A percentile compares a stretch with the other conserved stretches of the same genome.
Evolutionary conservation across 306 rosid genomes (phyloP).

Genomic region (Nissolia schottii): DNA sequence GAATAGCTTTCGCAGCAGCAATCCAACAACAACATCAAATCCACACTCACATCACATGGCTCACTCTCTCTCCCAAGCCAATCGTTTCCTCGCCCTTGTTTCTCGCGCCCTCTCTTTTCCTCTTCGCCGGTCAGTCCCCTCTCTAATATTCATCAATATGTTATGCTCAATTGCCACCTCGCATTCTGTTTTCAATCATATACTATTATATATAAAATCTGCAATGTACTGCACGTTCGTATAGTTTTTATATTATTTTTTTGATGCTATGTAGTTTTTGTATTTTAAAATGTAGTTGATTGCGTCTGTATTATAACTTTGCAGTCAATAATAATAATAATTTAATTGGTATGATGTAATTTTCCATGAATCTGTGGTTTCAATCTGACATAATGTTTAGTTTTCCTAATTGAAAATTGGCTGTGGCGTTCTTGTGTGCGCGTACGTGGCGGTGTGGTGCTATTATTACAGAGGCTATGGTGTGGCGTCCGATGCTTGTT

Average conservation of each 20-base stretch:
- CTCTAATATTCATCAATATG: not conserved
- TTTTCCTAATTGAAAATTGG: too few relatives aligned
- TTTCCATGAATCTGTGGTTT: too few relatives aligned
- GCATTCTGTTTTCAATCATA: not conserved
- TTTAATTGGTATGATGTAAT: too few relatives aligned
- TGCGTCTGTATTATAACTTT: too few relatives aligned
- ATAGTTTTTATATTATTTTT: not conserved
- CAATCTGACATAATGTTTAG: too few relatives aligned
- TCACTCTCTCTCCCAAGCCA: slow-evolving; percentile 1
- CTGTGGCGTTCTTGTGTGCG: too few relatives aligned
- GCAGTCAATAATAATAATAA: too few relatives aligned
- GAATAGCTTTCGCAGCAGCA: slow-evolving; percentile 15
- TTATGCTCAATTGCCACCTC: not conserved
- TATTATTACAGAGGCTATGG: slow-evolving; percentile 30
- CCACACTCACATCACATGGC: not conserved
- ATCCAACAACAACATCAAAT: not conserved
- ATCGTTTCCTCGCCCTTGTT: not conserved
- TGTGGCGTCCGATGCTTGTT: slow-evolving; percentile 20
- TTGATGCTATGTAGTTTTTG: not conserved
- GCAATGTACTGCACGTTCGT: not conserved
- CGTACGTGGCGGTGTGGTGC: too few relatives aligned
- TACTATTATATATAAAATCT: not conserved
- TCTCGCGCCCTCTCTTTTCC: not conserved
- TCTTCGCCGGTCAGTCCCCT: not conserved
- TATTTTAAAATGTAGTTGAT: too few relatives aligned